phyloP scores from a whole-genome alignment of 164 flowering plant species.

The Dillenia turbinata region DNA sequence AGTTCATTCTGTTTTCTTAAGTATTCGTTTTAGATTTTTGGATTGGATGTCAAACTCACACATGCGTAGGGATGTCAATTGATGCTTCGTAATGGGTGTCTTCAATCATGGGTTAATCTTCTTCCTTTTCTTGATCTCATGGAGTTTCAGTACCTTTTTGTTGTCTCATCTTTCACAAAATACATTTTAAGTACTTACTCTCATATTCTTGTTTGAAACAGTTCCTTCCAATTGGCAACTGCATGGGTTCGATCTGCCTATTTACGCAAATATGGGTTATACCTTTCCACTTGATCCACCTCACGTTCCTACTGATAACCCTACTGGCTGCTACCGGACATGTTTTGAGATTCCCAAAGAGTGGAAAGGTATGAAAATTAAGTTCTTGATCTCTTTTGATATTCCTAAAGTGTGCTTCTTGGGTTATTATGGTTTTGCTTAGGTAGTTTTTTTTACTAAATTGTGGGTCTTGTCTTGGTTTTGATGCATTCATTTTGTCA shows the following conservation, averaged over 20 bases:
- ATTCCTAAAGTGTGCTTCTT: background rate
- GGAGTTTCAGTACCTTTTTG: background rate
- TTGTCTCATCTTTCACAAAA: background rate
- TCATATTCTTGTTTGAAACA: slow-evolving; percentile 31
- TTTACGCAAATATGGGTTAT: slow-evolving; percentile 75
- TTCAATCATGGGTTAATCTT: too few species aligned
- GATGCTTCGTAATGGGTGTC: too few species aligned
- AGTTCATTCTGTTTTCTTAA: too few species aligned
- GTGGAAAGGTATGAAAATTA: slow-evolving; percentile 69
- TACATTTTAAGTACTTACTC: background rate
- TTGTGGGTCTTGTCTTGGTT: too few species aligned
- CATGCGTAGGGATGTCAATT: too few species aligned
- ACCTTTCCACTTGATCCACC: slow-evolving; percentile 94
- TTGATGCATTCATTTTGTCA: too few species aligned
- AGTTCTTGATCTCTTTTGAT: too few species aligned
- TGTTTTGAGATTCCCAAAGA: slow-evolving; percentile 67
- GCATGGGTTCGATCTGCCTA: slow-evolving; percentile 93
- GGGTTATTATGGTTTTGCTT: too few species aligned
- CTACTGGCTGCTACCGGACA: slow-evolving; percentile 96
- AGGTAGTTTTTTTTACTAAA: too few species aligned
- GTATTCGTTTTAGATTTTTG: too few species aligned
- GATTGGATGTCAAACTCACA: too few species aligned
- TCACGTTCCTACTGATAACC: slow-evolving; percentile 67
- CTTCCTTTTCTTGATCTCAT: too few species aligned
- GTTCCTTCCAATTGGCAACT: slow-evolving; percentile 99